A percentile compares a stretch with the other conserved stretches of the same genome.
These are phyloP conservation scores for Sonneratia alba DNA, from an alignment of 345 rosid genomes.

Conservation along the genomic window DNA sequence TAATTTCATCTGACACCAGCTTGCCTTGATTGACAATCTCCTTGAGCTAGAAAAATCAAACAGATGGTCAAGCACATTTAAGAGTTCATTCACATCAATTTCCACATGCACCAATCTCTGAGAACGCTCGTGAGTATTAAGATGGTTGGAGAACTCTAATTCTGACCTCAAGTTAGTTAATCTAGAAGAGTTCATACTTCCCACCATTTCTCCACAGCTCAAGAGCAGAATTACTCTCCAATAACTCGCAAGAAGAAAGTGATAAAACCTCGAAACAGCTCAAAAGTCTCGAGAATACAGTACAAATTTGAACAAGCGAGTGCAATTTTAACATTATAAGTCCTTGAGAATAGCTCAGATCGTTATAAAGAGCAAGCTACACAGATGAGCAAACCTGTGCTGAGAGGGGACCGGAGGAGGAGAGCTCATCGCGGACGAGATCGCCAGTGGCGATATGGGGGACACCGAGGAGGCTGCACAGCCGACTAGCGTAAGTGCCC, in stretches of 20 bases:
- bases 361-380: background rate
- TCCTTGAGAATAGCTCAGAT: background rate
- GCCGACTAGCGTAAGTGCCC: slow-evolving; percentile 94
- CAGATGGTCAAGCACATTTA: no score
- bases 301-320: background rate
- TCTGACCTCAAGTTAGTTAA: background rate
- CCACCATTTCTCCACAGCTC: no score
- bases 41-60: slow-evolving; percentile 38
- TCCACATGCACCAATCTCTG: no score
- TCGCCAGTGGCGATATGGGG: slow-evolving; percentile 98
- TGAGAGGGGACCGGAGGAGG: slow-evolving; percentile 67
- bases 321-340: background rate
- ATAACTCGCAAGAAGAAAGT: background rate
- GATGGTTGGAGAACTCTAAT: background rate
- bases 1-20: slow-evolving; percentile 79
- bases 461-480: slow-evolving; percentile 68
- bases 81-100: no score
- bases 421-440: slow-evolving; percentile 85
- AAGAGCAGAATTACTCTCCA: background rate
- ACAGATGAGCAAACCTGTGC: slow-evolving; percentile 32
- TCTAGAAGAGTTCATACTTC: background rate
- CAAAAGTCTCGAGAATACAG: background rate
- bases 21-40: slow-evolving; percentile 84
- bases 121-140: no score
- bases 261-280: background rate